These are phyloP conservation scores for Aristolochia contorta DNA, from an alignment of 164 flowering plant species.

Conservation along the genomic window DNA sequence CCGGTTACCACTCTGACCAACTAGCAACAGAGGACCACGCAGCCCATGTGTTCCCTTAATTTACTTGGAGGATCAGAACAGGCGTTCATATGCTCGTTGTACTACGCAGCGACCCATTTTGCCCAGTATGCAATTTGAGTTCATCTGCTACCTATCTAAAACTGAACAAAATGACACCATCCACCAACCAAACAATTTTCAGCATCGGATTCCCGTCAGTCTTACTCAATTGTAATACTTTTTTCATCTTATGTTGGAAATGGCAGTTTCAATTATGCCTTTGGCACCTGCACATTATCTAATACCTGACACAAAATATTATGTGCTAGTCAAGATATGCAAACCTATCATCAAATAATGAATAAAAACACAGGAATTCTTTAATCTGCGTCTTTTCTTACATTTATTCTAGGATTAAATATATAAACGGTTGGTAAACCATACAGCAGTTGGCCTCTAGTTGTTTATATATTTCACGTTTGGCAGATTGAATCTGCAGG, in stretches of 20 bases:
- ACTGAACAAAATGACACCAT: neutral
- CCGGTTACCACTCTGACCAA: neutral
- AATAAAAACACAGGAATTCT: neutral
- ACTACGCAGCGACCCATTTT: neutral
- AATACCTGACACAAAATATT: too few species aligned
- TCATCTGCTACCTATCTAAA: too few species aligned
- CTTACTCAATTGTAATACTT: neutral
- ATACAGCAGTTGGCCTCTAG: too few species aligned
- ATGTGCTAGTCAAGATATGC: neutral
- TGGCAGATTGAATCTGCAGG: too few species aligned
- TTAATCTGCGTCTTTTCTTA: neutral
- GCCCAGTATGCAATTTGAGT: too few species aligned
- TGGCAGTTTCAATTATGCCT: too few species aligned
- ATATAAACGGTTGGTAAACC: neutral
- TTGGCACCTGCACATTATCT: too few species aligned
- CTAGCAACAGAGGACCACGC: neutral
- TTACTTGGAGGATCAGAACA: neutral
- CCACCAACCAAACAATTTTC: neutral
- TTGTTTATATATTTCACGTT: too few species aligned
- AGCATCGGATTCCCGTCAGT: constrained; percentile 1
- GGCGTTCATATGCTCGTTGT: neutral
- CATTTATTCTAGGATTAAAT: neutral
- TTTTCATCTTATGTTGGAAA: neutral
- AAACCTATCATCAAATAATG: neutral
- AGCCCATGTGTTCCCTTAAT: neutral